Evolutionary conservation across 2,329 filamentous ascomycete species (phyloP), one percentile per base, ranked within the genome.

Genomic region (Penicillium digitatum): DNA sequence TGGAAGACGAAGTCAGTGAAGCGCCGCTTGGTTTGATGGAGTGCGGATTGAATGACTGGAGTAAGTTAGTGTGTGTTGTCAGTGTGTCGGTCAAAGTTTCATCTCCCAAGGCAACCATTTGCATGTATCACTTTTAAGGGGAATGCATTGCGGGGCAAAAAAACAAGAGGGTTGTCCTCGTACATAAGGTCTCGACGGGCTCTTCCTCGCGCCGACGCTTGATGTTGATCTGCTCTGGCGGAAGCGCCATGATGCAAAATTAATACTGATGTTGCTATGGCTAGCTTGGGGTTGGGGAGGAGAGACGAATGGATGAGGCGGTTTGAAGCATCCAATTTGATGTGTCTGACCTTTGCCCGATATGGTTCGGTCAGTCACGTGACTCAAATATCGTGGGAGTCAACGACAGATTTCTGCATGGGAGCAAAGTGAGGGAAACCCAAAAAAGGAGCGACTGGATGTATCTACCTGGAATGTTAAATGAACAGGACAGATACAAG

Each of bases 131-230:
- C 22, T 64, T 61, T 59, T 62, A 47, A 55, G 53, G 58, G 48
- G 54, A 58, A 26, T 62, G 57, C 46, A 58, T 57, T 35, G 57
- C 43, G 57, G 55, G 57, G 52, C 35, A 45, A 54, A 54, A 38
- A 46, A 47, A 49, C 31, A 52, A 50, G 48, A 57, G 31, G 45
- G 56, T 39, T 48, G 46, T 39, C 43, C 42, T 52, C 70, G 54
- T 76, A 80, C 78, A 78, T 47, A 82, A 71, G 22, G 77, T 76
- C 57, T 83, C 81, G n/a, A 82, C 77, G 3, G 81, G 80, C 45
- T 81, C 79, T 51, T 84, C 81, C 52, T 78, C 77, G 52, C 81
- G 78, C 60, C 81, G 80, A 53, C 82, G 76, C 70, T 84, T 84
- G 66, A 84, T 77, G 24, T 75, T 77, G 48, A 81, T 79, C 38